Evolutionary conservation across 805 yeast species (phyloP), one percentile per base, ranked within the genome.

Genomic region (Metschnikowia noctiluminum): DNA sequence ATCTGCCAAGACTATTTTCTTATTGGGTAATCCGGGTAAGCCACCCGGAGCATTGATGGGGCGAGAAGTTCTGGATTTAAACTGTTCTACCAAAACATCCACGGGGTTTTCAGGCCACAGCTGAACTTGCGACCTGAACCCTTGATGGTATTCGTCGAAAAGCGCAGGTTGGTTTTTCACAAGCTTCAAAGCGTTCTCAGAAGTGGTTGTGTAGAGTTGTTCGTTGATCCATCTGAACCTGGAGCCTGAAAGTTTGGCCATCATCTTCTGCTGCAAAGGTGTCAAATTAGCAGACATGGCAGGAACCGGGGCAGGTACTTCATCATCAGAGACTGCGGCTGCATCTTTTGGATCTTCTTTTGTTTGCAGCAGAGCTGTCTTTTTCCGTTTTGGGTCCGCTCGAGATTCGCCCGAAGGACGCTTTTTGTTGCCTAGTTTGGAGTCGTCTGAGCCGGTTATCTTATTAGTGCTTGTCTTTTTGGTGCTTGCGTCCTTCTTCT

Each of bases 21-120:
- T 81, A 42, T 68, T 68, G n/a, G 70, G 65, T 35, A 82, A 63
- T 15, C 94, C 95, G 1, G 97, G 97, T 47, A 91, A 76, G 2
- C 97, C 98, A 55, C 98, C 98, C 4, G 98, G 98, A 0, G 97
- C 96, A 65, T 86, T 89, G 5, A 90, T 81, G n/a, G 85, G 83
- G 60, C 78, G 85, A 11, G 73, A 64, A 1, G 82, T 73, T 59
- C 89, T 73, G 28, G 66, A 62, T 51, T 80, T 80, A 48, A 94
- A 76, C 59, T 86, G 88, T 9, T 80, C 73, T 1, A 89, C 91
- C 68, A 90, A 87, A 2, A 86, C 85, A 67, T 90, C 86, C n/a
- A 94, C 96, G 0, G 99, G 99, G 61, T 94, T 94, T 68, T 92
- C 97, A 2, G 99, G 99, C 99, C 99, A 94, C 16, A 89, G 78